Evolutionary conservation across 73 alveolate species (phyloP), one percentile per base, ranked within the genome.

Genomic region (Paramecium primaurelia): DNA sequence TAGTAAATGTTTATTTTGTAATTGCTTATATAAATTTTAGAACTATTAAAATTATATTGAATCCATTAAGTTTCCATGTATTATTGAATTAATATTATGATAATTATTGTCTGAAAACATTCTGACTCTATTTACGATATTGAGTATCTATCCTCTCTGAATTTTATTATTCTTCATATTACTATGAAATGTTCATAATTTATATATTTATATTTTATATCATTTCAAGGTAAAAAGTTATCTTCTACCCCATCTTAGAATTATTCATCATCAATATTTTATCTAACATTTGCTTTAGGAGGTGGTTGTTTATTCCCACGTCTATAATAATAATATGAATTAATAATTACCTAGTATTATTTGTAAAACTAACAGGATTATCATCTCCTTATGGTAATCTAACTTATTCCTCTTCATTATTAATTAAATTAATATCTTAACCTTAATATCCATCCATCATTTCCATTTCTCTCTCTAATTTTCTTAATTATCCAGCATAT

Each of bases 401-500:
- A 42, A 34, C 40, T 40, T 77, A 77, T 38, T 77, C 89, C 8
- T 77, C 89, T 14, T 77, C 89, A 20, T 20, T 22, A 77, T 77
- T 77, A 26, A 77, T 77, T 77, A 77, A 42, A 18, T 77, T 77
- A 2, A 77, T 16, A 42, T 77, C 89, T 22, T 37, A 18, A 77
- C 47, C 47, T 38, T 77, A 20, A 77, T 77, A 77, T 36, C 89
- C 89, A 18, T 77, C 89, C 89, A 77, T 40, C 89, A 77, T 77
- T 77, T 77, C 89, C 64, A 44, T 77, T 88, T 88, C 93, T 11
- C 90, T 80, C 32, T 88, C 93, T 42, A 40, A 20, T 44, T 49
- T 88, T 88, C 93, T 88, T 45, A 88, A 88, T 37, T 88, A 75
- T 16, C 90, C 71, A 14, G 93, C 93, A 71, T 88, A 88, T 88